Conservation (phyloP, 2,329 filamentous ascomycete genomes). For the Trichoderma breve region DNA sequence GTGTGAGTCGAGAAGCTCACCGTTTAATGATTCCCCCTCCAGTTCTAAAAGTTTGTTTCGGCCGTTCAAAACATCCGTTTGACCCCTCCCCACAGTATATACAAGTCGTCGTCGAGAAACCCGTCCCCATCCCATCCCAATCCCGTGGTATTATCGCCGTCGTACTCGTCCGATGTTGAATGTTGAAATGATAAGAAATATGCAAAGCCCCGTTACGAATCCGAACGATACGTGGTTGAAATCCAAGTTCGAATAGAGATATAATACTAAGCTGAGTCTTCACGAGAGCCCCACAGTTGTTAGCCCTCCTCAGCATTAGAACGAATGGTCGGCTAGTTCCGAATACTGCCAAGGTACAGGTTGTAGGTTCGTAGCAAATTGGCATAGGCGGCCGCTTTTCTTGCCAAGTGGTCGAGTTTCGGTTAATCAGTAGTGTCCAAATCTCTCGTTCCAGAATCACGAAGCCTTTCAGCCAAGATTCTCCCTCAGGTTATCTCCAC, state of each 20-base stretch:
- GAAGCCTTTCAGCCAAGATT: not conserved
- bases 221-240: not conserved
- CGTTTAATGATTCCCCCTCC: not conserved
- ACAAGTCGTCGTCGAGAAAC: not conserved
- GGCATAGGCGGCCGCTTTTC: not conserved
- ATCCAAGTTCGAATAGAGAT: not conserved
- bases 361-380: not conserved
- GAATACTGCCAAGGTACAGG: not conserved
- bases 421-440: not conserved
- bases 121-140: not conserved
- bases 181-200: not conserved
- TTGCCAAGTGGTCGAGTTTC: not conserved
- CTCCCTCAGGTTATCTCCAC: not conserved
- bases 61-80: conserved; percentile 9
- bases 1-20: not conserved
- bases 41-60: conserved; percentile 2
- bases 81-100: not conserved
- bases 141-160: not conserved
- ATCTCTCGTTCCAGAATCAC: not conserved
- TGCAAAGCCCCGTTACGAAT: not conserved
- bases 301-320: not conserved
- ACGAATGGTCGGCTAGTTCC: not conserved
- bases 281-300: not conserved
- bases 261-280: not conserved
- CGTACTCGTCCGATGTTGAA: not conserved